A percentile compares a stretch with the other conserved stretches of the same genome.
Evolutionary conservation across 1,284 basidiomycete genomes (phyloP).

Genomic region (Cutaneotrichosporon sp.): DNA sequence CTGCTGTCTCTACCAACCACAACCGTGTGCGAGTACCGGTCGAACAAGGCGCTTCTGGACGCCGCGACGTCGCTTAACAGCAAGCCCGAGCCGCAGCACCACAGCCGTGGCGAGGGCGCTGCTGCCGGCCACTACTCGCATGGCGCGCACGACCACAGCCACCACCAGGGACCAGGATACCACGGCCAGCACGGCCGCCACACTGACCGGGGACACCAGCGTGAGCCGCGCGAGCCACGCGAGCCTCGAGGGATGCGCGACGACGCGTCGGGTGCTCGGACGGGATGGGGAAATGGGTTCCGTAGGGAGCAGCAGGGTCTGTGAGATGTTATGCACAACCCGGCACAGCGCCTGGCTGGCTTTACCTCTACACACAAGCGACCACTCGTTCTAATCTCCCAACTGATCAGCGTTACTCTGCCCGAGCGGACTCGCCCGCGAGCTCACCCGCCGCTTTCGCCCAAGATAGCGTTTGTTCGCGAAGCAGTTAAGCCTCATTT

Average conservation of each 20-base stretch:
- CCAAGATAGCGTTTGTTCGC: no score
- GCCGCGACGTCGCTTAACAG: constrained; percentile 26
- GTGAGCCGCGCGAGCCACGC: constrained; percentile 16
- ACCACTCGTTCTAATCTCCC: no score
- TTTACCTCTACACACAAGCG: no score
- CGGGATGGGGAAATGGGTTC: constrained; percentile 18
- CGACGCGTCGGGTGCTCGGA: constrained; percentile 5
- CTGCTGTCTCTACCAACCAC: constrained; percentile 40
- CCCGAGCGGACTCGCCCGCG: no score
- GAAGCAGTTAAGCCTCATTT: no score
- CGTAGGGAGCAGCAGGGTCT: constrained; percentile 16
- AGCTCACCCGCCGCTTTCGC: no score
- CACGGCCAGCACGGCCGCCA: neutral
- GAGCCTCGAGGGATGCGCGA: constrained; percentile 16
- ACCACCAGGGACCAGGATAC: neutral
- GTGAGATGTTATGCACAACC: no score
- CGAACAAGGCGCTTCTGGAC: constrained; percentile 45
- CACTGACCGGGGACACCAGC: constrained; percentile 4
- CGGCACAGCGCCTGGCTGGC: no score
- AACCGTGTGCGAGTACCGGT: constrained; percentile 47
- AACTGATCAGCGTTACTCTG: no score
- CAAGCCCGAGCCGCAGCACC: constrained; percentile 3
- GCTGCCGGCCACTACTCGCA: neutral
- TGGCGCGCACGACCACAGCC: constrained; percentile 4
- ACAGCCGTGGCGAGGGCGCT: neutral